Evolutionary conservation across 176 grass and related monocot species (phyloP), one percentile per base, ranked within the genome.

Genomic region (Lolium rigidum): DNA sequence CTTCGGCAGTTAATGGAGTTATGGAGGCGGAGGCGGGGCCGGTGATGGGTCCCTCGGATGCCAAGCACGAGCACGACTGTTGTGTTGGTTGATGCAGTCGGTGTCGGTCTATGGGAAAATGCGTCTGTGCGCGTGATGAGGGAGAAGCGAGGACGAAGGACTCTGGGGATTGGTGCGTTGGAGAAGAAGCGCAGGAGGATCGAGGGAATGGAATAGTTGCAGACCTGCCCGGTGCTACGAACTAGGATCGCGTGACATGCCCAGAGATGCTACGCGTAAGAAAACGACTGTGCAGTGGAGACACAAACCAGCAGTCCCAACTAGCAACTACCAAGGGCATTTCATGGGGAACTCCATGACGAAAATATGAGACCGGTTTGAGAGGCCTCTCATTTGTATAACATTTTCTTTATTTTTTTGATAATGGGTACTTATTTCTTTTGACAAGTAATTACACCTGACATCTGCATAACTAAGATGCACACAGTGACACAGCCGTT

Each of bases 1-100:
- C 84, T 46, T 86, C 52, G 80, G 49, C 84, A 80, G 84, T 86
- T 83, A 79, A 82, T 72, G 88, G 79, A 78, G 78, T 78, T 56
- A 78, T 73, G 88, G 84, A 78, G 71, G 65, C 31, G 89, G 89
- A 77, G 83, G 61, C 70, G 50, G 60, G 59, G 82, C 57, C 47
- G 60, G 78, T 82, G 78, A 78, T 76, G 72, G 80, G 83, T 15
- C 59, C 35, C 72, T 1, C 39, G 28, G 73, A 12, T 2, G 49
- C 28, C 12, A n/a, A 10, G 73, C 87, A 83, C 80, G 54, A 80
- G 82, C 76, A 13, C 68, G 73, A 60, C 64, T 61, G 79, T 65
- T 31, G 26, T 28, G 26, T 28, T 28, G 24, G 62, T 83, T 39
- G 80, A 78, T 51, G 80, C 86, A 50, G 11, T 51, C 1, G 26